Evolutionary conservation across 2,329 filamentous ascomycete genomes (phyloP), one percentile per base, ranked within the genome.

Genomic region (Pyrenophora tritici-repentis): DNA sequence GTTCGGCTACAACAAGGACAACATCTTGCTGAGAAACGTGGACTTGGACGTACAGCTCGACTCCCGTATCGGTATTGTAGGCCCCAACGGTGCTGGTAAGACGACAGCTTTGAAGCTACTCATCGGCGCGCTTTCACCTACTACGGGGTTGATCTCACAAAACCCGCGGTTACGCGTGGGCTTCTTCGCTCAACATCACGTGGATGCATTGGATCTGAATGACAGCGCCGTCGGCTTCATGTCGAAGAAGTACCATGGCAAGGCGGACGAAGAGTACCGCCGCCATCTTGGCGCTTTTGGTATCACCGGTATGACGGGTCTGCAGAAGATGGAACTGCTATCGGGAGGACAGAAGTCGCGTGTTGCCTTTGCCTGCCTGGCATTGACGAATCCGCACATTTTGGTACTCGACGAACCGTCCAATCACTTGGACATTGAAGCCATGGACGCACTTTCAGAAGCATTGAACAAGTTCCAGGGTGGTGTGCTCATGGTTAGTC

Each of bases 291-390:
- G 94, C 67, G 94, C 94, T 22, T 87, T 87, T 63, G 85, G 85
- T 70, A 87, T 87, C 61, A 99, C 94, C 0, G 94, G 94, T 61
- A 99, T 92, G 74, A 97, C 93, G 4, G 93, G 93, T 68, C 81
- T 99, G 47, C 94, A 99, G 72, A 96, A 96, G 78, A 96, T 99
- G 88, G 93, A 78, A 35, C 76, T 97, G 42, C 78, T 99, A 3
- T 99, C 94, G 12, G 94, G 94, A 81, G 94, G 94, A 79, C 94
- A 99, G 72, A 99, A 99, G 75, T 97, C 92, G 43, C 90, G 94
- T 79, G 94, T 99, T 2, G 94, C 94, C 6, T 99, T 99, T 75
- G 93, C 94, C n/a, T 97, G 93, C 71, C 77, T 99, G 55, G 93
- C 91, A 0, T 79, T 99, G 60, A 90, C 87, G 41, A 96, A 97